phyloP scores from a whole-genome alignment of 129 eudicot genomes.

The Logfia minima region DNA sequence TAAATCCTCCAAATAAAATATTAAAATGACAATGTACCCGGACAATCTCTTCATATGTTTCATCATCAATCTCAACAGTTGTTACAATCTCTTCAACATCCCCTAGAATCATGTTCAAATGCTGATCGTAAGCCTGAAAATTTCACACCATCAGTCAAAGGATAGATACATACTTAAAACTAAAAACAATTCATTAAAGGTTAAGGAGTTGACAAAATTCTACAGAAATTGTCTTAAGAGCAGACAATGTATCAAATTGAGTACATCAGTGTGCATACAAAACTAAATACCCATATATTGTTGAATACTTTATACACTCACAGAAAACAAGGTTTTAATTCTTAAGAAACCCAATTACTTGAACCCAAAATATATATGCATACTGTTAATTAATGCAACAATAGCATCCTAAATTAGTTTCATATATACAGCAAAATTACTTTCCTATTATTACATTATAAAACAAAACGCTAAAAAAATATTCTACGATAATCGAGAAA shows the following conservation, averaged over 20 bases:
- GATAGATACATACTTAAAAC: neutral
- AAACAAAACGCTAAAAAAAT: neutral
- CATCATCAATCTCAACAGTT: slow-evolving; percentile 95
- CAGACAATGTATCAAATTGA: neutral
- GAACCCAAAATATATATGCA: no score
- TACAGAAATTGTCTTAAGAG: neutral
- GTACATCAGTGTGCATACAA: neutral
- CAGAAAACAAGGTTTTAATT: neutral
- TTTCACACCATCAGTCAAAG: slow-evolving; percentile 7
- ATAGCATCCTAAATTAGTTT: neutral
- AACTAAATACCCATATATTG: neutral
- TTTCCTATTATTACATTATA: neutral
- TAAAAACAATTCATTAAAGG: slow-evolving; percentile 20
- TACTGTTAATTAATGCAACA: neutral
- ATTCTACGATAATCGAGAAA: neutral
- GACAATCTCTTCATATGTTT: slow-evolving; percentile 94
- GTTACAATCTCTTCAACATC: slow-evolving; percentile 97
- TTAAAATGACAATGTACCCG: slow-evolving; percentile 52
- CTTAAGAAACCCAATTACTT: neutral
- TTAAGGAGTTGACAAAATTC: neutral
- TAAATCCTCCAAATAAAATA: neutral
- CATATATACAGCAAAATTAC: no score
- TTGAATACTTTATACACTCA: no score
- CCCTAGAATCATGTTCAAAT: slow-evolving; percentile 98
- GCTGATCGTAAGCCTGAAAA: slow-evolving; percentile 94